Conservation (phyloP, 2,329 filamentous ascomycete species). For the Rhytidhysteron rufulum region DNA sequence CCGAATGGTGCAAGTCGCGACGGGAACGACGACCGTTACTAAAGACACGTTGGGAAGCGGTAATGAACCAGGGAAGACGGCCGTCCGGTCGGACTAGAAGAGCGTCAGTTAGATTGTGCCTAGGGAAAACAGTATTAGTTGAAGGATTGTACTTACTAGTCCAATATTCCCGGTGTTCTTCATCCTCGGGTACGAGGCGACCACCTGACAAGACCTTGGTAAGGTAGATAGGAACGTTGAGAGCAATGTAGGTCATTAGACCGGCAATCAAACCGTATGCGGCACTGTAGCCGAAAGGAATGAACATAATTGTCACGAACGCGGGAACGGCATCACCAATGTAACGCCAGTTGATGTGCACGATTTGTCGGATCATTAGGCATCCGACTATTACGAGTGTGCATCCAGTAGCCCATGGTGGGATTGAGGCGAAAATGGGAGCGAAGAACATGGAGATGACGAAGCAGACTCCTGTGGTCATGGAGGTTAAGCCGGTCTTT, state of each 20-base stretch:
- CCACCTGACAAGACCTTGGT: constrained; percentile 64
- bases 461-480: constrained; percentile 76
- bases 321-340: constrained; percentile 79
- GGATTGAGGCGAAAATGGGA: constrained; percentile 85
- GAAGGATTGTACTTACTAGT: constrained; percentile 53
- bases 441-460: constrained; percentile 87
- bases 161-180: constrained; percentile 75
- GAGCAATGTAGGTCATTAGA: constrained; percentile 68
- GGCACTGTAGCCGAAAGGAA: constrained; percentile 88
- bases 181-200: constrained; percentile 69
- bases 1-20: constrained; percentile 9
- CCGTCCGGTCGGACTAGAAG: constrained; percentile 28
- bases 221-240: constrained; percentile 69
- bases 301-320: constrained; percentile 76
- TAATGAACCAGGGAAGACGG: constrained; percentile 31
- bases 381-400: constrained; percentile 62
- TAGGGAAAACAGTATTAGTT: neutral
- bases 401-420: constrained; percentile 83
- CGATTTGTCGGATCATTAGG: constrained; percentile 69
- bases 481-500: constrained; percentile 75
- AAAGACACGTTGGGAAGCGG: constrained; percentile 20
- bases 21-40: constrained; percentile 12
- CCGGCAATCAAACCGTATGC: constrained; percentile 82
- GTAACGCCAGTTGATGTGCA: constrained; percentile 88
- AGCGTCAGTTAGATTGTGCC: no score